Evolutionary conservation across 2,329 filamentous ascomycete species (phyloP).

Genomic region (Pyrenochaeta sp.): DNA sequence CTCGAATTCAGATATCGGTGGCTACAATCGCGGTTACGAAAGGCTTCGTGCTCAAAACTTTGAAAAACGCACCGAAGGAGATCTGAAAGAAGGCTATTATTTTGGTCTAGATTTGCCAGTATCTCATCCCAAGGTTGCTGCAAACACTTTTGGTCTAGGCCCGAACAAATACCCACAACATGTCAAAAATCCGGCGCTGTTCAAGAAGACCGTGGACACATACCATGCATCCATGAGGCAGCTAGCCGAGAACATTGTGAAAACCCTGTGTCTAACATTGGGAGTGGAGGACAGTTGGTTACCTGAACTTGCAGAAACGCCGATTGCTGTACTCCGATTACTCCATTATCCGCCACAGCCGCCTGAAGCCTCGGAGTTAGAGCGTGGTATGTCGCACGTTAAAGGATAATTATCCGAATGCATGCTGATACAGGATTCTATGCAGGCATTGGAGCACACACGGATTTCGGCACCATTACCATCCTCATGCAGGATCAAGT

Average conservation of each 20-base stretch:
- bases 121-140: constrained; percentile 48
- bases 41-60: constrained; percentile 52
- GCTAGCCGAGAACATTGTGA: constrained; percentile 52
- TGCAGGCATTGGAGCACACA: constrained; percentile 54
- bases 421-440: constrained; percentile 43
- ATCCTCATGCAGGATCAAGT: constrained; percentile 53
- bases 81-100: constrained; percentile 54
- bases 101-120: constrained; percentile 52
- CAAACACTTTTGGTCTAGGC: constrained; percentile 49
- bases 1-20: no score
- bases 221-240: constrained; percentile 51
- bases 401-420: no score
- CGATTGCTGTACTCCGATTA: constrained; percentile 52
- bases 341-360: constrained; percentile 54
- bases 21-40: constrained; percentile 57
- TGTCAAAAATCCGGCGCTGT: constrained; percentile 35
- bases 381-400: no score
- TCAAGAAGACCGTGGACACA: constrained; percentile 48
- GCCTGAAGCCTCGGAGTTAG: constrained; percentile 47
- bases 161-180: constrained; percentile 52
- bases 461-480: constrained; percentile 54
- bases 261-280: constrained; percentile 51
- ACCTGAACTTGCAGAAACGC: constrained; percentile 43
- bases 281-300: constrained; percentile 50
- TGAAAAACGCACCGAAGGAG: constrained; percentile 51